Percentiles rank a stretch among this genome's conserved stretches.
phyloP scores from a whole-genome alignment of 805 yeast genomes.

The Yarrowia sp. region DNA sequence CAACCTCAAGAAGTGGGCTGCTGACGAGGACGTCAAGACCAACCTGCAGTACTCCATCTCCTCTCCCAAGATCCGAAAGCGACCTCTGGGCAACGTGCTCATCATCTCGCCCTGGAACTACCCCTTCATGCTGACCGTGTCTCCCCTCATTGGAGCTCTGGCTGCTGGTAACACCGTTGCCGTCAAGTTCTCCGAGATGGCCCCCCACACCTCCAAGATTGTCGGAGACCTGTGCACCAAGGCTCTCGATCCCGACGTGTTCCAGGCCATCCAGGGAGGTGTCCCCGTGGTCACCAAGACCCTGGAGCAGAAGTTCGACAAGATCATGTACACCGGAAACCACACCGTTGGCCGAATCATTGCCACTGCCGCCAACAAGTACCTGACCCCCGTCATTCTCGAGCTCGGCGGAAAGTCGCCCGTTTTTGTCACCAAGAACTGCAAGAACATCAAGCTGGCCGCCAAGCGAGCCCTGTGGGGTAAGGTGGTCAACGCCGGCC shows the following conservation, averaged over 20 bases:
- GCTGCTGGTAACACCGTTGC: slow-evolving; percentile 85
- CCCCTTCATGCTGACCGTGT: slow-evolving; percentile 67
- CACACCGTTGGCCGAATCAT: slow-evolving; percentile 76
- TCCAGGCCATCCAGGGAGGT: slow-evolving; percentile 76
- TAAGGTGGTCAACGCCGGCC: slow-evolving; percentile 81
- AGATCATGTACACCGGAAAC: slow-evolving; percentile 87
- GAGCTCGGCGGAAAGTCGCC: slow-evolving; percentile 97
- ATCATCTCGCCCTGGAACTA: slow-evolving; percentile 81
- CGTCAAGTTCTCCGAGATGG: slow-evolving; percentile 73
- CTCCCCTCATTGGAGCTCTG: slow-evolving; percentile 79
- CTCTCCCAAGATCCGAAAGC: slow-evolving; percentile 46
- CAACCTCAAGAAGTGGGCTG: slow-evolving; percentile 66
- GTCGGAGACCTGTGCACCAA: slow-evolving; percentile 62
- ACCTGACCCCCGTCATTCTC: slow-evolving; percentile 76
- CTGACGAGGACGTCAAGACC: slow-evolving; percentile 53
- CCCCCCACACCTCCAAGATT: slow-evolving; percentile 65
- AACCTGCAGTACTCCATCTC: slow-evolving; percentile 43
- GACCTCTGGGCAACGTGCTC: slow-evolving; percentile 66
- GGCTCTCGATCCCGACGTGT: slow-evolving; percentile 62
- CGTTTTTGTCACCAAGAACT: slow-evolving; percentile 64
- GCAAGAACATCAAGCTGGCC: slow-evolving; percentile 51
- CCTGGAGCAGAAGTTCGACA: slow-evolving; percentile 72
- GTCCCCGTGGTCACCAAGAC: slow-evolving; percentile 66
- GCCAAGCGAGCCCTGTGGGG: slow-evolving; percentile 79
- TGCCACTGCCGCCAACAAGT: slow-evolving; percentile 82